phyloP scores from a whole-genome alignment of 805 yeast species.

The Wickerhamomyces bovis region DNA sequence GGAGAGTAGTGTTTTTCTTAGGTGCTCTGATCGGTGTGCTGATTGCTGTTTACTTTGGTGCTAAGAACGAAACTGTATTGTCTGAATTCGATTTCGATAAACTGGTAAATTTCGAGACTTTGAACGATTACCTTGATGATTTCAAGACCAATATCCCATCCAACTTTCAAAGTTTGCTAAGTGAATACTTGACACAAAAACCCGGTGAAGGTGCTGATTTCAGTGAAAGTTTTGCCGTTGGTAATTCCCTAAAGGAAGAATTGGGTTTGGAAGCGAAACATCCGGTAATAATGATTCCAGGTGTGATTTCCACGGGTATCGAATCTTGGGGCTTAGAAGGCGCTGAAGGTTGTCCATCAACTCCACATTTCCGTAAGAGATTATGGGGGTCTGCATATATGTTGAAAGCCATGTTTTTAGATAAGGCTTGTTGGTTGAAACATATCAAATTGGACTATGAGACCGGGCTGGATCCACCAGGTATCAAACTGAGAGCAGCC shows the following conservation, averaged over 20 bases:
- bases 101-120: slow-evolving; percentile 35
- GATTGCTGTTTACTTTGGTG: slow-evolving; percentile 58
- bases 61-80: slow-evolving; percentile 32
- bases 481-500: slow-evolving; percentile 77
- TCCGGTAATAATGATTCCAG: slow-evolving; percentile 92
- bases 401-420: slow-evolving; percentile 87
- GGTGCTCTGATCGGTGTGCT: slow-evolving; percentile 71
- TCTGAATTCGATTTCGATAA: slow-evolving; percentile 16
- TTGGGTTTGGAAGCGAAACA: slow-evolving; percentile 49
- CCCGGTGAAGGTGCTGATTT: slow-evolving; percentile 34
- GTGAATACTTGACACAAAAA: slow-evolving; percentile 35
- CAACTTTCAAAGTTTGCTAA: slow-evolving; percentile 47
- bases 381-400: slow-evolving; percentile 97
- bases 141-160: slow-evolving; percentile 62
- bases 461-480: slow-evolving; percentile 90
- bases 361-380: slow-evolving; percentile 81
- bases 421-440: slow-evolving; percentile 89
- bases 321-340: slow-evolving; percentile 89
- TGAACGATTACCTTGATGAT: slow-evolving; percentile 56
- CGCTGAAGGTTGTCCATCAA: slow-evolving; percentile 73
- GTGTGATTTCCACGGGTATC: slow-evolving; percentile 90
- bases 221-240: slow-evolving; percentile 85
- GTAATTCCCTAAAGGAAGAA: slow-evolving; percentile 50
- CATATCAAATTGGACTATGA: slow-evolving; percentile 84
- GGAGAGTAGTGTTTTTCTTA: slow-evolving; percentile 53